Evolutionary conservation across 768 basidiomycete genomes (phyloP).

Genomic region (Dendrothele bispora): DNA sequence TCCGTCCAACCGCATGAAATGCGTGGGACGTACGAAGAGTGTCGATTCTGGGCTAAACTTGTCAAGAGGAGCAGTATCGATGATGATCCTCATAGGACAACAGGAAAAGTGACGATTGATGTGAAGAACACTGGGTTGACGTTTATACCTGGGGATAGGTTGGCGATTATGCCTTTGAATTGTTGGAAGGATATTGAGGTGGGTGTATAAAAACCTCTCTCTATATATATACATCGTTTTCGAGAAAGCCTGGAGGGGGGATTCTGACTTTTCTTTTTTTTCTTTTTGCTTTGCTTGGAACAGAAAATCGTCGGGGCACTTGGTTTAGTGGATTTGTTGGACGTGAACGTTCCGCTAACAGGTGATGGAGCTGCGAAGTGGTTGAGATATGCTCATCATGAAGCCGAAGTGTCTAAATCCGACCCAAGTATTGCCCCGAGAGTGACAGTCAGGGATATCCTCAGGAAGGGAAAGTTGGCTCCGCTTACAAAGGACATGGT

Average conservation of each 20-base stretch:
- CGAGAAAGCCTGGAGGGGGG: neutral
- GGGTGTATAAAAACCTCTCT: neutral
- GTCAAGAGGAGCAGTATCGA: neutral
- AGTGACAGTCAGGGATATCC: slow-evolving; percentile 1
- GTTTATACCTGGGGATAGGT: slow-evolving; percentile 3
- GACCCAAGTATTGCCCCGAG: neutral
- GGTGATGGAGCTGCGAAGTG: neutral
- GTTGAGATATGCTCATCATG: slow-evolving; percentile 3
- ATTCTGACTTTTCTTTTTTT: too few species aligned
- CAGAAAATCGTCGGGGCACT: neutral
- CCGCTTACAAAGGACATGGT: slow-evolving; percentile 4
- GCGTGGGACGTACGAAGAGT: slow-evolving; percentile 1
- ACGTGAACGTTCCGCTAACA: neutral
- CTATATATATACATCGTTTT: neutral
- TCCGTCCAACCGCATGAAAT: neutral
- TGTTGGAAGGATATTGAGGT: slow-evolving; percentile 1
- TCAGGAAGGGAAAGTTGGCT: slow-evolving; percentile 1
- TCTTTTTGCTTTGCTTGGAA: too few species aligned
- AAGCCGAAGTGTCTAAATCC: neutral
- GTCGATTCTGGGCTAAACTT: slow-evolving; percentile 5
- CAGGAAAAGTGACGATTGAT: slow-evolving; percentile 1
- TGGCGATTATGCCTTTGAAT: neutral
- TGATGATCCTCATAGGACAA: neutral
- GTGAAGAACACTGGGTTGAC: neutral
- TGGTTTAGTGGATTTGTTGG: neutral